These are phyloP conservation scores for Fusarium begoniae DNA, from an alignment of 2,329 filamentous ascomycete genomes.

Conservation along the genomic window DNA sequence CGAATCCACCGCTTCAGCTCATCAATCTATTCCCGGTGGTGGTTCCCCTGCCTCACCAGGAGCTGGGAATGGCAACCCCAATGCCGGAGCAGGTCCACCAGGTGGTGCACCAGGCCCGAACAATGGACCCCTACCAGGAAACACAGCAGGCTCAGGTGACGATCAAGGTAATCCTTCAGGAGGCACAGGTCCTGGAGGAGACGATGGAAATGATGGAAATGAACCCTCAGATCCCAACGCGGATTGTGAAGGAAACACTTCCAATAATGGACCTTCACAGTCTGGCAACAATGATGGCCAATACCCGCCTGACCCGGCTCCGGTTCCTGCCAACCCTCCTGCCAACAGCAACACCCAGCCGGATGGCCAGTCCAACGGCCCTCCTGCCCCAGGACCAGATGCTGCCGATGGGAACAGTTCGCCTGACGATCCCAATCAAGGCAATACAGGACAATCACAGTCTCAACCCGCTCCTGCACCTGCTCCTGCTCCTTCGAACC, in stretches of 20 bases:
- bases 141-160: neutral
- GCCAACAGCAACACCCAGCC: neutral
- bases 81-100: neutral
- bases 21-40: neutral
- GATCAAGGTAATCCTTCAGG: neutral
- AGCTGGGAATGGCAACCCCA: neutral
- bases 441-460: neutral
- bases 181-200: neutral
- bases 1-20: conserved; percentile 17
- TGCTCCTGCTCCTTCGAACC: neutral
- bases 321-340: neutral
- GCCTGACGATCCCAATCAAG: neutral
- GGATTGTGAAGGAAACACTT: neutral
- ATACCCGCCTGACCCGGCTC: neutral
- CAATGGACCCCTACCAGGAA: neutral
- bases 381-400: neutral
- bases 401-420: neutral
- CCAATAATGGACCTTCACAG: neutral
- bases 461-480: neutral
- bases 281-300: neutral
- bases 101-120: neutral
- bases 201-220: neutral
- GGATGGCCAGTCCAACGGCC: neutral
- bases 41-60: neutral
- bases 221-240: neutral